Conservation (phyloP, 352 stramenopile species). For the Pythium volutum region DNA sequence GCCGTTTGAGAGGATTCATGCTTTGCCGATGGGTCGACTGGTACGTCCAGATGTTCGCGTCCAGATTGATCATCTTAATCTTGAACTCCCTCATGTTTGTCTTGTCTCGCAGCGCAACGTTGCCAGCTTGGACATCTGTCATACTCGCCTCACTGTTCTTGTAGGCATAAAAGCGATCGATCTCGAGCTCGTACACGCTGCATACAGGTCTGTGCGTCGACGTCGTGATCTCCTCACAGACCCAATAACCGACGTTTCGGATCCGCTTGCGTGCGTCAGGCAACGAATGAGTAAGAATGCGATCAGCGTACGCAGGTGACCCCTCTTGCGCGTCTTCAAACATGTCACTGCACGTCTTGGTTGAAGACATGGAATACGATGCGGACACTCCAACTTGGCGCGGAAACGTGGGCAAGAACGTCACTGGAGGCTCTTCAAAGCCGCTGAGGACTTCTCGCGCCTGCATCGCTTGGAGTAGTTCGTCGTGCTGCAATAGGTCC, state of each 20-base stretch:
- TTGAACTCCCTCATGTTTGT: slow-evolving; percentile 60
- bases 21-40: slow-evolving; percentile 15
- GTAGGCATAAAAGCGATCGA: slow-evolving; percentile 69
- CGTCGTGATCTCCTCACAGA: slow-evolving; percentile 55
- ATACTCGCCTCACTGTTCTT: slow-evolving; percentile 51
- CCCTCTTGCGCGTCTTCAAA: slow-evolving; percentile 32
- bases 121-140: slow-evolving; percentile 38
- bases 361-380: slow-evolving; percentile 58
- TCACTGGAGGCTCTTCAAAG: slow-evolving; percentile 74
- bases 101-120: slow-evolving; percentile 50
- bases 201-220: slow-evolving; percentile 74
- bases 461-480: slow-evolving; percentile 61
- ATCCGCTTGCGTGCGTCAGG: slow-evolving; percentile 51
- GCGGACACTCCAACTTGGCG: slow-evolving; percentile 52
- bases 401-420: slow-evolving; percentile 71
- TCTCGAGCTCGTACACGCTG: slow-evolving; percentile 66
- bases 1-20: slow-evolving; percentile 11
- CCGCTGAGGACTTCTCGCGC: slow-evolving; percentile 79
- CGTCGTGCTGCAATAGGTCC: slow-evolving; percentile 66
- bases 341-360: slow-evolving; percentile 46
- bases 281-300: slow-evolving; percentile 65
- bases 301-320: slow-evolving; percentile 61
- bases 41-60: slow-evolving; percentile 75
- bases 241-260: slow-evolving; percentile 53
- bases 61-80: slow-evolving; percentile 66